A percentile compares a stretch with the other conserved stretches of the same genome.
Evolutionary conservation across 2,329 filamentous ascomycete genomes (phyloP).

Genomic region (Epichloe sibirici): DNA sequence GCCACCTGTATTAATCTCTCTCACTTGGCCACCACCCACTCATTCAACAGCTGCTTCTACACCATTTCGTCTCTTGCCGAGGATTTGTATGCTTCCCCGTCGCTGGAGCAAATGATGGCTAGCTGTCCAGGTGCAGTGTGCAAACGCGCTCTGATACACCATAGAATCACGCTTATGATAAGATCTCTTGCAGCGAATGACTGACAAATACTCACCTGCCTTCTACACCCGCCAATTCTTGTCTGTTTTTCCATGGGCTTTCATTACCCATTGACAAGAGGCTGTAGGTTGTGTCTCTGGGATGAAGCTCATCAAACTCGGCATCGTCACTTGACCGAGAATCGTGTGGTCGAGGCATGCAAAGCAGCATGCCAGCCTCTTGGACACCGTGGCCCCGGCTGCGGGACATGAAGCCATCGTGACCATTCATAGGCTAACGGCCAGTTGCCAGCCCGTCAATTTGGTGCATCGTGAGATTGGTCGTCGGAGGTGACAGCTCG

Average conservation of each 20-base stretch:
- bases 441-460: conserved; percentile 1
- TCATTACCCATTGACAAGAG: neutral
- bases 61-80: neutral
- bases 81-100: neutral
- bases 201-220: neutral
- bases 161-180: neutral
- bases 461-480: conserved; percentile 1
- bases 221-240: no score
- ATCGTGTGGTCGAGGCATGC: conserved; percentile 7
- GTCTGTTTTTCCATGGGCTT: no score
- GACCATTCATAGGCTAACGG: conserved; percentile 8
- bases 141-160: neutral
- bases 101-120: neutral
- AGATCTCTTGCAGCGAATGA: neutral
- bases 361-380: conserved; percentile 9
- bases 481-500: conserved; percentile 2
- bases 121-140: neutral
- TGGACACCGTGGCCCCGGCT: neutral
- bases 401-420: conserved; percentile 10
- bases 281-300: conserved; percentile 4
- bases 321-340: conserved; percentile 7
- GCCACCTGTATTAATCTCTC: conserved; percentile 2
- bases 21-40: neutral
- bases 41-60: neutral
- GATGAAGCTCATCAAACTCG: neutral